Evolutionary conservation across 768 basidiomycete species (phyloP).

Genomic region (Boletus coccyginus): DNA sequence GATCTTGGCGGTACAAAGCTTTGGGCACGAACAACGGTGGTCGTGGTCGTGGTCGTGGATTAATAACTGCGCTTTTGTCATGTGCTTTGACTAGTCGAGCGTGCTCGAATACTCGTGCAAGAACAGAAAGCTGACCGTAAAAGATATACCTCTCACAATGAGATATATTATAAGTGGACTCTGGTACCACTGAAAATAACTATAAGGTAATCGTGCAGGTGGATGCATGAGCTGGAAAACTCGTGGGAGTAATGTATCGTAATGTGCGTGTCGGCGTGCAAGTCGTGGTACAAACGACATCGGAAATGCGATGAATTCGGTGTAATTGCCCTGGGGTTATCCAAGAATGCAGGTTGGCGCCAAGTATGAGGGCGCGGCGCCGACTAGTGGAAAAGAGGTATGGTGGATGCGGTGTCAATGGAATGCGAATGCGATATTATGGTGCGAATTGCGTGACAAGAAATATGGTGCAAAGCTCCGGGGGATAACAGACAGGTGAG

Average conservation of each 20-base stretch:
- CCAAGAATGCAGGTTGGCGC: slow-evolving; percentile 18
- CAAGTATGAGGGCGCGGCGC: slow-evolving; percentile 1
- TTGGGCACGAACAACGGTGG: background rate
- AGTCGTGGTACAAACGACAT: slow-evolving; percentile 3
- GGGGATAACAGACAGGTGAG: background rate
- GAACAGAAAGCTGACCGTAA: background rate
- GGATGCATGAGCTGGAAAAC: slow-evolving; percentile 1
- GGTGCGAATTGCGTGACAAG: slow-evolving; percentile 6
- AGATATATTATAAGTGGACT: slow-evolving; percentile 17
- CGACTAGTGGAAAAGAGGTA: slow-evolving; percentile 17
- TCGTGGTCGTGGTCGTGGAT: background rate
- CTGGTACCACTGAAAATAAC: slow-evolving; percentile 15
- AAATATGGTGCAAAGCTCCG: background rate
- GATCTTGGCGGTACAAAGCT: slow-evolving; percentile 4
- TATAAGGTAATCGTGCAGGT: slow-evolving; percentile 19
- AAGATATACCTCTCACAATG: background rate
- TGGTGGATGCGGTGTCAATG: slow-evolving; percentile 12
- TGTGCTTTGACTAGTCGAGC: background rate
- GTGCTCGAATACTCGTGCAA: background rate
- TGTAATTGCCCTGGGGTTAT: slow-evolving; percentile 10
- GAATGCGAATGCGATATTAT: slow-evolving; percentile 18
- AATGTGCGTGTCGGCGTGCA: slow-evolving; percentile 2
- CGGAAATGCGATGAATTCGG: background rate
- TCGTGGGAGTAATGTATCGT: slow-evolving; percentile 3
- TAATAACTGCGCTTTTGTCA: background rate